Conservation (phyloP, 2,329 filamentous ascomycete species). For the Ophiosphaerella narmari region DNA sequence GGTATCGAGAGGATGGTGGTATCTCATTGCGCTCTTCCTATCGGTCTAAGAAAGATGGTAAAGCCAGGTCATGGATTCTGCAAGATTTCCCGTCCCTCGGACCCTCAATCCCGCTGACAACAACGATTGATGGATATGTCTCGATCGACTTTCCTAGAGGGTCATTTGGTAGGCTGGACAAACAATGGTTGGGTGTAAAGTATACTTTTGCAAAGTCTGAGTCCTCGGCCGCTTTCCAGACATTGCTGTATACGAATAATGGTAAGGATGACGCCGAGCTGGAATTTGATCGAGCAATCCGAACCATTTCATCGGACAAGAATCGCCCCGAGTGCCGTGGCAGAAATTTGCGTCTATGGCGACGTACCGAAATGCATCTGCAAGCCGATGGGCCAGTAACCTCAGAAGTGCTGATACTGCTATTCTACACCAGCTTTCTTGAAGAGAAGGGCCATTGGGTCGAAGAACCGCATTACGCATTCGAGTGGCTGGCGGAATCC, state of each 20-base stretch:
- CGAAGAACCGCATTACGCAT: conserved; percentile 39
- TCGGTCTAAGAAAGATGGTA: conserved; percentile 23
- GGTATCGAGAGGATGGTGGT: conserved; percentile 33
- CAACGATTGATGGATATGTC: conserved; percentile 29
- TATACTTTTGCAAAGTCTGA: conserved; percentile 27
- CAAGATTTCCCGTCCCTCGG: conserved; percentile 39
- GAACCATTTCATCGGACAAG: conserved; percentile 31
- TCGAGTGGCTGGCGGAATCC: conserved; percentile 35
- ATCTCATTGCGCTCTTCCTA: conserved; percentile 31
- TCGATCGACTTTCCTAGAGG: conserved; percentile 37
- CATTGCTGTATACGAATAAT: conserved; percentile 41
- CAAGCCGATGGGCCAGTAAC: conserved; percentile 15
- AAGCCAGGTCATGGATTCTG: conserved; percentile 24
- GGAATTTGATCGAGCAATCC: conserved; percentile 31
- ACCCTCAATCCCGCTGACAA: conserved; percentile 38
- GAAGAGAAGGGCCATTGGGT: conserved; percentile 40
- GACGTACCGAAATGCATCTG: conserved; percentile 22
- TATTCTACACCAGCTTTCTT: conserved; percentile 38
- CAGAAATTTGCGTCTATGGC: conserved; percentile 38
- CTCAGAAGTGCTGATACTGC: conserved; percentile 27
- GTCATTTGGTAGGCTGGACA: conserved; percentile 33
- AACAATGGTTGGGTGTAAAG: conserved; percentile 34
- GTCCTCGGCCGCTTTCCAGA: conserved; percentile 29
- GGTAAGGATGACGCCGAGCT: conserved; percentile 30
- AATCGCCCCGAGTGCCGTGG: conserved; percentile 36